Base-by-base conservation (phyloP, 2,329 filamentous ascomycete genomes). In the Monosporascus cannonballus region DNA sequence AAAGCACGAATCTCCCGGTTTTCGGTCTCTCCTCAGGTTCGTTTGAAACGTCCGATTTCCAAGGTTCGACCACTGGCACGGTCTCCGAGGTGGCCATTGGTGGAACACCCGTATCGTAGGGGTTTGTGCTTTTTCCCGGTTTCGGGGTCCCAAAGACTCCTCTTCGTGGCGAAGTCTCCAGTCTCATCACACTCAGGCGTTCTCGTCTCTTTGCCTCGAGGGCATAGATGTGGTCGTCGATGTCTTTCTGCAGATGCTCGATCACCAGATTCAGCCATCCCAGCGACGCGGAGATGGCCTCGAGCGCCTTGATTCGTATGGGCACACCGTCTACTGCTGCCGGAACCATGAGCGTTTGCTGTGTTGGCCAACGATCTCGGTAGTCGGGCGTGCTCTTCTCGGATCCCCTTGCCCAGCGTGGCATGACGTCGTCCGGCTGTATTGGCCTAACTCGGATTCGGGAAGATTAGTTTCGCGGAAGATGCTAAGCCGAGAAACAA, bases 111-210 rank as follows among this genome's bases (percentile, higher is more conserved):
- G 64, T 67, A 41, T 68, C 64, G 47, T 68, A 68, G 0, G 66
- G 66, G 30, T 68, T 61, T 14, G 59, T 67, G 52, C 65, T 67
- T 47, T 61, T 58, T 5, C 66, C 66, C 1, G 64, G 64, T 24
- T 52, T 60, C 4, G 45, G 42, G 14, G 54, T 54, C n/a, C 47
- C 44, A 18, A 45, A 17, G 15, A n/a, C 24, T 3, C 36, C 38
- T 7, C 25, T 48, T 27, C 24, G 39, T 38, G 11, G 36, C 17
- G 42, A 24, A 11, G 48, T n/a, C 27, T 24, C 36, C 17, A 50
- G 37, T 14, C 52, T 52, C 14, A 51, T 51, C 3, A 30, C 6
- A 24, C 49, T 62, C 7, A 46, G 38, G 22, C 50, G 46, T 41
- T 56, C 56, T 20, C 49, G 54, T 39, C 49, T 57, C 36, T 34